Conservation (phyloP, 2,329 filamentous ascomycete species). For the Colletotrichum lini region DNA sequence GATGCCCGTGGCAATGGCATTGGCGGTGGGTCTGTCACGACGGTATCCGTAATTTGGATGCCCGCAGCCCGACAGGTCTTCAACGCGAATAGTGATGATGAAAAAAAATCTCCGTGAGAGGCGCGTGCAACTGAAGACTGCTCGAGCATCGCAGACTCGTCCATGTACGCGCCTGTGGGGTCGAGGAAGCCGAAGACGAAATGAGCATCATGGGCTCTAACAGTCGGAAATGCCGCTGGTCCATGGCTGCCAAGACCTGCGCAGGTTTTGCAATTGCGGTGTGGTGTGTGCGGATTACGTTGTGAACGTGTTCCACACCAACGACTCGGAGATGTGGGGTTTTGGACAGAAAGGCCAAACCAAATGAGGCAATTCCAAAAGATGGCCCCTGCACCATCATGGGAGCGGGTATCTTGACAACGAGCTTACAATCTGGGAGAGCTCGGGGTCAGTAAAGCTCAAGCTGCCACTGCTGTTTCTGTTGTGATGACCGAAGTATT, state of each 20-base stretch:
- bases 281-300: slow-evolving; percentile 35
- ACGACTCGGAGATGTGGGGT: not conserved
- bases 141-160: not conserved
- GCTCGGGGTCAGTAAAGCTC: not conserved
- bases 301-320: not conserved
- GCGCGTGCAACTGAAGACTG: slow-evolving; percentile 1
- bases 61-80: slow-evolving; percentile 1
- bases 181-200: slow-evolving; percentile 27
- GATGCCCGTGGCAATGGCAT: not conserved
- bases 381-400: slow-evolving; percentile 20
- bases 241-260: slow-evolving; percentile 34
- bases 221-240: slow-evolving; percentile 19
- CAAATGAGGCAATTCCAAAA: slow-evolving; percentile 37
- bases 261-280: slow-evolving; percentile 38
- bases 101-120: not conserved
- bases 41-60: not conserved
- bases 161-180: slow-evolving; percentile 28
- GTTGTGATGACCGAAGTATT: not conserved
- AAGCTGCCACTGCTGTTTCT: not conserved
- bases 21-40: not conserved
- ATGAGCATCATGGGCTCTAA: slow-evolving; percentile 24
- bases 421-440: not conserved
- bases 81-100: not conserved
- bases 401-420: slow-evolving; percentile 21
- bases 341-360: slow-evolving; percentile 13